These are phyloP conservation scores for Lolium perenne DNA, from an alignment of 176 grass and related monocot genomes.

Conservation along the genomic window DNA sequence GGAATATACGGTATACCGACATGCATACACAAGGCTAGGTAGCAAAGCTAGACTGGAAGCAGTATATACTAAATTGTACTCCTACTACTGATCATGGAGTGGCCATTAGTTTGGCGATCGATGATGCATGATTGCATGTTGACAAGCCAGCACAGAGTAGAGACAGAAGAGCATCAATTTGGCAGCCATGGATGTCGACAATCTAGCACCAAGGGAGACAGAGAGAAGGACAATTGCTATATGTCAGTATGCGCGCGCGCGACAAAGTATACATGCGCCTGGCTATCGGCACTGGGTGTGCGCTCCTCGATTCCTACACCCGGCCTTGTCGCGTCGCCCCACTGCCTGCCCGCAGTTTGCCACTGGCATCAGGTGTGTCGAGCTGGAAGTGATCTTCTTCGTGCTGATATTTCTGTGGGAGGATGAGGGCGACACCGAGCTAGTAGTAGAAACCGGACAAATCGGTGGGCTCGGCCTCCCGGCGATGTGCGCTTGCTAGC, in stretches of 20 bases:
- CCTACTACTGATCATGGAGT: neutral
- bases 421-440: constrained; percentile 18
- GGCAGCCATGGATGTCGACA: constrained; percentile 13
- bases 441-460: neutral
- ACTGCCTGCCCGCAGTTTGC: constrained; percentile 7
- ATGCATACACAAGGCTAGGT: constrained; percentile 31
- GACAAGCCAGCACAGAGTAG: neutral
- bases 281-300: neutral
- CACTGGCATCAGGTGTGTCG: neutral
- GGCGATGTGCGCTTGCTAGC: neutral
- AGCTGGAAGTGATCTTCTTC: neutral
- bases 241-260: constrained; percentile 13
- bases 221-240: neutral
- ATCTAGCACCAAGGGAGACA: neutral
- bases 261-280: neutral
- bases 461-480: neutral
- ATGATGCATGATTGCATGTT: constrained; percentile 14
- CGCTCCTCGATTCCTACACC: constrained; percentile 40
- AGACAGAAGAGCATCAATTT: constrained; percentile 25
- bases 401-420: neutral
- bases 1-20: constrained; percentile 50
- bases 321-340: constrained; percentile 38
- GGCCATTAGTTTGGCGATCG: neutral
- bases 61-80: neutral
- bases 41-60: neutral